phyloP scores from a whole-genome alignment of 2,329 filamentous ascomycete genomes.

The Corinectria fuckeliana region DNA sequence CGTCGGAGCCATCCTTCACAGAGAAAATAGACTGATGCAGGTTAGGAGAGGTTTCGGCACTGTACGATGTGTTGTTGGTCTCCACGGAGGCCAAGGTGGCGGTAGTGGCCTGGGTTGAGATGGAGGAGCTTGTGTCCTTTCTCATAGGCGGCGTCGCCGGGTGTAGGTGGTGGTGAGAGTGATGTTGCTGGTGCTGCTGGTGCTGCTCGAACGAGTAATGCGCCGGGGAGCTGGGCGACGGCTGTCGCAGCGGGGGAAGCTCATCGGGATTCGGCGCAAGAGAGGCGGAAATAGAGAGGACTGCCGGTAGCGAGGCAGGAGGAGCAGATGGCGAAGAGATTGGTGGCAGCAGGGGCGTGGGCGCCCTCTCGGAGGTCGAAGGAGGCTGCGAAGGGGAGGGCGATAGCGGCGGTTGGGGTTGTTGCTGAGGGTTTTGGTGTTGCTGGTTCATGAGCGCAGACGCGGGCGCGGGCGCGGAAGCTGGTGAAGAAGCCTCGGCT shows the following conservation, averaged over 20 bases:
- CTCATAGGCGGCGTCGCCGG: slow-evolving; percentile 43
- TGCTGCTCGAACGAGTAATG: slow-evolving; percentile 39
- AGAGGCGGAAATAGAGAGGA: slow-evolving; percentile 33
- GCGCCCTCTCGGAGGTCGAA: slow-evolving; percentile 34
- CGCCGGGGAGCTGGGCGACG: slow-evolving; percentile 36
- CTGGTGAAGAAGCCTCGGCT: slow-evolving; percentile 38
- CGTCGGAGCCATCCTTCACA: slow-evolving; percentile 61
- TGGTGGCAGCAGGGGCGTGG: slow-evolving; percentile 34
- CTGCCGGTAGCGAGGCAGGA: slow-evolving; percentile 34
- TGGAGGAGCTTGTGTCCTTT: slow-evolving; percentile 61
- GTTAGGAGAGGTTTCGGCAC: slow-evolving; percentile 59
- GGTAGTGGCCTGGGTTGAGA: slow-evolving; percentile 58
- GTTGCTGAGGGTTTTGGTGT: slow-evolving; percentile 23
- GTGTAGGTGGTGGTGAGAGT: slow-evolving; percentile 38
- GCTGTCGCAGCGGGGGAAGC: slow-evolving; percentile 37
- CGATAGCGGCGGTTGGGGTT: slow-evolving; percentile 34
- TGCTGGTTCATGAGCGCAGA: slow-evolving; percentile 30
- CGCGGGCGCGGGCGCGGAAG: slow-evolving; percentile 30
- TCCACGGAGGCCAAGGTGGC: slow-evolving; percentile 52
- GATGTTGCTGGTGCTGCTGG: slow-evolving; percentile 33
- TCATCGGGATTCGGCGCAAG: slow-evolving; percentile 36
- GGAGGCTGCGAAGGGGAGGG: slow-evolving; percentile 37
- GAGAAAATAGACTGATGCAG: slow-evolving; percentile 61
- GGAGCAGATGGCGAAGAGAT: slow-evolving; percentile 38
- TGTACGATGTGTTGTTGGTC: slow-evolving; percentile 58